Evolutionary conservation across 371 early-diverging fungal genomes (phyloP).

Genomic region (Syncephalastrum racemosum): DNA sequence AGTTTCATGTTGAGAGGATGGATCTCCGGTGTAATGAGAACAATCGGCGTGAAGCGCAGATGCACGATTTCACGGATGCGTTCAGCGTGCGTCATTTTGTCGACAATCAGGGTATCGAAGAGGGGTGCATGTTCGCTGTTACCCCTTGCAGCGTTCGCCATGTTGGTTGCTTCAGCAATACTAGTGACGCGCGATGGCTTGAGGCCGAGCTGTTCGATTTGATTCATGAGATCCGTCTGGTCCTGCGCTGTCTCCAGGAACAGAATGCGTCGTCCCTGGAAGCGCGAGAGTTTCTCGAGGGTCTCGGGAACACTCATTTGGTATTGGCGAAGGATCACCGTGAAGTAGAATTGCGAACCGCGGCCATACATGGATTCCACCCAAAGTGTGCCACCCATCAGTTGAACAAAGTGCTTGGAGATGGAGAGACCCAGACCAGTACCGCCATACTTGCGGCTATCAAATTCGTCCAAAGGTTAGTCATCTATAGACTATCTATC

Average conservation of each 20-base stretch:
- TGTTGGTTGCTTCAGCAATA: slow-evolving; percentile 41
- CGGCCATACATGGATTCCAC: slow-evolving; percentile 67
- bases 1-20: slow-evolving; percentile 58
- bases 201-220: slow-evolving; percentile 22
- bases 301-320: slow-evolving; percentile 38
- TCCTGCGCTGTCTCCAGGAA: slow-evolving; percentile 43
- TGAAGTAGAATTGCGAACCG: slow-evolving; percentile 74
- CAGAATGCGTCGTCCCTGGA: slow-evolving; percentile 48
- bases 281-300: slow-evolving; percentile 46
- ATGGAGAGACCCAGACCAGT: slow-evolving; percentile 63
- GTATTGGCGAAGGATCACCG: slow-evolving; percentile 50
- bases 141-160: slow-evolving; percentile 17
- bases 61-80: slow-evolving; percentile 49
- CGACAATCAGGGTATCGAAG: slow-evolving; percentile 49
- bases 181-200: slow-evolving; percentile 21
- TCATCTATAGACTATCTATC: neutral
- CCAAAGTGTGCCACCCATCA: slow-evolving; percentile 68
- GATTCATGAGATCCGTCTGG: slow-evolving; percentile 15
- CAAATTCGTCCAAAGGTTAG: neutral
- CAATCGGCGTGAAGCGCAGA: slow-evolving; percentile 65
- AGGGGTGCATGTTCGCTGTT: slow-evolving; percentile 22
- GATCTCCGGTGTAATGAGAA: slow-evolving; percentile 47
- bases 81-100: slow-evolving; percentile 28
- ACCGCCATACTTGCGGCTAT: slow-evolving; percentile 22
- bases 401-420: slow-evolving; percentile 49